phyloP scores from a whole-genome alignment of 768 basidiomycete genomes.

The Porpolomopsis calyptriformis region DNA sequence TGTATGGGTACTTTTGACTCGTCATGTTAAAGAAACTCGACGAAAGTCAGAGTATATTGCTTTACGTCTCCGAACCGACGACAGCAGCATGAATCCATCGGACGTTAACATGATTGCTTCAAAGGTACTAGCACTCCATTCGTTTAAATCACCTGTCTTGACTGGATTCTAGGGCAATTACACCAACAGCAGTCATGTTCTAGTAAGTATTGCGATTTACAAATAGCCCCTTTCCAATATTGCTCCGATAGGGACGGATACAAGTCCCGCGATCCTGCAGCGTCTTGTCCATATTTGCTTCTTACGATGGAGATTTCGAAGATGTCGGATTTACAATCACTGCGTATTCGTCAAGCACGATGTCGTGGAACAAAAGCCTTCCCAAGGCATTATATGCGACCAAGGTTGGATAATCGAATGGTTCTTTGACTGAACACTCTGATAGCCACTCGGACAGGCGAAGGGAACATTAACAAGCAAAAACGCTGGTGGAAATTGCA shows the following conservation, averaged over 20 bases:
- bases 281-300: constrained; percentile 44
- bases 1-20: constrained; percentile 73
- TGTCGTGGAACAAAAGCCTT: constrained; percentile 39
- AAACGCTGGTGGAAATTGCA: constrained; percentile 78
- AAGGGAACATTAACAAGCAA: constrained; percentile 52
- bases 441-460: constrained; percentile 31
- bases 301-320: constrained; percentile 55
- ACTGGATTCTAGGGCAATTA: constrained; percentile 32
- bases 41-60: constrained; percentile 60
- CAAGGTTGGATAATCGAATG: constrained; percentile 21
- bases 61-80: constrained; percentile 34
- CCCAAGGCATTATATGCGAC: constrained; percentile 28
- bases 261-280: constrained; percentile 29
- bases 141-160: not conserved
- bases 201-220: constrained; percentile 22
- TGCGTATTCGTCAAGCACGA: constrained; percentile 37
- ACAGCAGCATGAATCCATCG: not conserved
- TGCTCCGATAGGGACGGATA: constrained; percentile 23
- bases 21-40: constrained; percentile 58
- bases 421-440: not conserved
- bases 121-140: constrained; percentile 4
- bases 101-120: constrained; percentile 5
- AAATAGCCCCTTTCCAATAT: not conserved
- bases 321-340: constrained; percentile 62
- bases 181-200: constrained; percentile 42